Conservation (phyloP, 2,329 filamentous ascomycete species). For the Cercospora sp. region DNA sequence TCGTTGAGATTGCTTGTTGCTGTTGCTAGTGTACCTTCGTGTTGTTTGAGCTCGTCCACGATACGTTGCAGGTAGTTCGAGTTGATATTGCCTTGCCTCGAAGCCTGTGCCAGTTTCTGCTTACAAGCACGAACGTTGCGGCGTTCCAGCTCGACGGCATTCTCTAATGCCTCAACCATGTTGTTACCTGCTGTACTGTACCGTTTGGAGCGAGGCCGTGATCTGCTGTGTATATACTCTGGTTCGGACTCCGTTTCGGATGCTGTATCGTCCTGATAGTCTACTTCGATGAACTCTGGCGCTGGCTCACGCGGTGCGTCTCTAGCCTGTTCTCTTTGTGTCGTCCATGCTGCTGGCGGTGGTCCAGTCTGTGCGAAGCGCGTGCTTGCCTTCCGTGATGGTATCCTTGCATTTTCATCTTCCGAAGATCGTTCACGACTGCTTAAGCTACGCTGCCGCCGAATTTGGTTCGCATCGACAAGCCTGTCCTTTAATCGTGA, state of each 20-base stretch:
- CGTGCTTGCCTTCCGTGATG: constrained; percentile 18
- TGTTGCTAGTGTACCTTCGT: constrained; percentile 23
- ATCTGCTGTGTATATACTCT: constrained; percentile 12
- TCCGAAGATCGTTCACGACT: constrained; percentile 25
- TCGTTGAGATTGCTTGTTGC: constrained; percentile 23
- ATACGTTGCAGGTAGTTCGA: constrained; percentile 29
- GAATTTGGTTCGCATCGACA: constrained; percentile 22
- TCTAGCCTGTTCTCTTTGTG: background rate
- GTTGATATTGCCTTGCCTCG: constrained; percentile 26
- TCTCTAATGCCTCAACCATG: constrained; percentile 27
- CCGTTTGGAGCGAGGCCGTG: constrained; percentile 8
- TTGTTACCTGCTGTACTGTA: constrained; percentile 17
- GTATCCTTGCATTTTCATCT: constrained; percentile 7
- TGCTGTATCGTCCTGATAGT: constrained; percentile 24
- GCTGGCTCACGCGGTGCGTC: constrained; percentile 6
- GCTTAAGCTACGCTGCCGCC: constrained; percentile 17
- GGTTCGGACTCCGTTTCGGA: constrained; percentile 11
- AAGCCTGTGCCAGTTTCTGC: constrained; percentile 31
- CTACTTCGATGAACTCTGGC: constrained; percentile 24
- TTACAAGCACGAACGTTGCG: constrained; percentile 28
- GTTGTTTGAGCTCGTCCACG: constrained; percentile 31
- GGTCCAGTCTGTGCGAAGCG: constrained; percentile 11
- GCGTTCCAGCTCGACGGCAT: constrained; percentile 29
- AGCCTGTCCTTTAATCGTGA: constrained; percentile 29
- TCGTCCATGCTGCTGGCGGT: background rate